Evolutionary conservation across 2,329 filamentous ascomycete genomes (phyloP).

Genomic region (Aureobasidium sp.): DNA sequence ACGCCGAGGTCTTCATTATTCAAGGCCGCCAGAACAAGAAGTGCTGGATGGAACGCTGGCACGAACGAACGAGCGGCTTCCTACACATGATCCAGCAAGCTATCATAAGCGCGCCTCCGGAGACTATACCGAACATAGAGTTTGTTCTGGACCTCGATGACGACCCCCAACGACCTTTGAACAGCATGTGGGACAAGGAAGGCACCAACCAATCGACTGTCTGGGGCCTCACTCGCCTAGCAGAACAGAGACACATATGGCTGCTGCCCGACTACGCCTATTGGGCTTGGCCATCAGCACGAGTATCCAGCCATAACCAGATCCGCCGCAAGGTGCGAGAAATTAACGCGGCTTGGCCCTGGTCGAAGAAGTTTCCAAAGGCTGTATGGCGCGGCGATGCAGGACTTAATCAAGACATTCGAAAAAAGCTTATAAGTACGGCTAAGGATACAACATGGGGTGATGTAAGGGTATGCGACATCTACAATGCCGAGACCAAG

Average conservation of each 20-base stretch:
- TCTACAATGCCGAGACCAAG: conserved; percentile 17
- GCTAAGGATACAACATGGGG: conserved; percentile 30
- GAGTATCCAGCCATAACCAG: neutral
- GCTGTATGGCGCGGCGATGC: conserved; percentile 28
- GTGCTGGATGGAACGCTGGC: conserved; percentile 7
- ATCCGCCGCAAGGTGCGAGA: neutral
- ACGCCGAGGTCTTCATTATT: conserved; percentile 14
- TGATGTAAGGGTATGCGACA: conserved; percentile 25
- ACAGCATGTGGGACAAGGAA: neutral
- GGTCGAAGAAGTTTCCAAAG: conserved; percentile 17
- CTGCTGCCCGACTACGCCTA: conserved; percentile 50
- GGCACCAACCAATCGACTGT: neutral
- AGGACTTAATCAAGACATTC: conserved; percentile 23
- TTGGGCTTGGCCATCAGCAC: conserved; percentile 41
- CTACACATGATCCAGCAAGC: conserved; percentile 44
- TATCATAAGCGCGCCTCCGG: conserved; percentile 34
- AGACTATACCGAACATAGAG: conserved; percentile 42
- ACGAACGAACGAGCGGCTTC: conserved; percentile 2
- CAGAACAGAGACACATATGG: conserved; percentile 30
- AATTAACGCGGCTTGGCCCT: neutral
- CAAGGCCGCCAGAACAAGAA: conserved; percentile 2
- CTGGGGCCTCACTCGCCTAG: neutral
- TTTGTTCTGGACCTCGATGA: conserved; percentile 26
- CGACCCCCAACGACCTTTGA: neutral
- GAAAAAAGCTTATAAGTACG: conserved; percentile 26